Evolutionary conservation across 331 rosid genomes (phyloP).

Genomic region (Arachis monticola): DNA sequence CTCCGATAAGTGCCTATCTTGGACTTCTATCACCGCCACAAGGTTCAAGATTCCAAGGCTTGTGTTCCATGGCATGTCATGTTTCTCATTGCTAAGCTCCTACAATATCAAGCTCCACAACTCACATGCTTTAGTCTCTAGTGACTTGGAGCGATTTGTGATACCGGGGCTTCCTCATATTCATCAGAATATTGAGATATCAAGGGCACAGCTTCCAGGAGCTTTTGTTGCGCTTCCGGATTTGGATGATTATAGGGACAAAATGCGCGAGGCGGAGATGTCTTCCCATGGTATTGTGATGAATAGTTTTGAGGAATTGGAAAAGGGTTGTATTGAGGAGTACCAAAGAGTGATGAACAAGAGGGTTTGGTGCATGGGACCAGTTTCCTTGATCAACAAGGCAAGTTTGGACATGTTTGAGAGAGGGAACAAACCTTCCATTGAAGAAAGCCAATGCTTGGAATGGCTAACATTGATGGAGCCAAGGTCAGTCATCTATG

Average conservation of each 20-base stretch:
- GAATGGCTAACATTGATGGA: conserved; percentile 65
- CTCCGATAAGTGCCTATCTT: conserved; percentile 61
- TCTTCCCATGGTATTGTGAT: conserved; percentile 61
- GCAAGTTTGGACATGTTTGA: conserved; percentile 55
- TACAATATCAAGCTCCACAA: conserved; percentile 48
- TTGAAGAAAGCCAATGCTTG: conserved; percentile 51
- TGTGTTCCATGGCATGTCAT: conserved; percentile 77
- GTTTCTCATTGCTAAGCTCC: conserved; percentile 64
- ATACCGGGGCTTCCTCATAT: conserved; percentile 60
- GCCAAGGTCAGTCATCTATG: conserved; percentile 68
- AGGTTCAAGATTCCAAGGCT: conserved; percentile 64
- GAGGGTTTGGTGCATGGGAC: conserved; percentile 80
- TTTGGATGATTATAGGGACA: conserved; percentile 56
- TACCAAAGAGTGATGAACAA: conserved; percentile 49
- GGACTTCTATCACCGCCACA: conserved; percentile 58
- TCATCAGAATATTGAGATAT: conserved; percentile 51
- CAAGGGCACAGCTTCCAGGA: conserved; percentile 69
- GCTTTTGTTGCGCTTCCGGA: conserved; percentile 57
- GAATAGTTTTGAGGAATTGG: conserved; percentile 66
- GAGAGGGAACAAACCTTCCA: conserved; percentile 69
- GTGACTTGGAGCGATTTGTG: conserved; percentile 54
- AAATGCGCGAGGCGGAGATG: conserved; percentile 63
- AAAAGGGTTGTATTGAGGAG: conserved; percentile 44
- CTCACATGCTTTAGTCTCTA: conserved; percentile 43
- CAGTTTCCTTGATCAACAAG: conserved; percentile 65